Conservation (phyloP, 805 yeast genomes). For the Kregervanrija fluxuum region DNA sequence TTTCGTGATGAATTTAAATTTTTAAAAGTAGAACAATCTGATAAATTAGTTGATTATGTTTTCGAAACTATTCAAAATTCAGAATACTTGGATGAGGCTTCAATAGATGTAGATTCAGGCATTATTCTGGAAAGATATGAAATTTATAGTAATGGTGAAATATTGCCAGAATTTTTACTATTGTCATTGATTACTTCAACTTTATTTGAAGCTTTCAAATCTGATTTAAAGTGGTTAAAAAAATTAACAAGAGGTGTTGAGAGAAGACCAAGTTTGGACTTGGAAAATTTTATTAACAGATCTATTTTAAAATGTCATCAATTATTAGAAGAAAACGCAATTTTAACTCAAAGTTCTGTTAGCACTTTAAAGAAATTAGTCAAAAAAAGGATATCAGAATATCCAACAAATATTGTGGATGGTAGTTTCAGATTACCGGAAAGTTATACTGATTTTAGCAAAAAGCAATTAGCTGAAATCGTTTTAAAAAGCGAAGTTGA, state of each 20-base stretch:
- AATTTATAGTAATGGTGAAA: constrained; percentile 48
- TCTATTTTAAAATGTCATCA: constrained; percentile 55
- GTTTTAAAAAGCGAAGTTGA: constrained; percentile 51
- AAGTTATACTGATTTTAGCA: constrained; percentile 11
- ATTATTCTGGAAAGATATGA: constrained; percentile 55
- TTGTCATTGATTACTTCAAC: constrained; percentile 46
- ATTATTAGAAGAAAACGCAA: constrained; percentile 41
- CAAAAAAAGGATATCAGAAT: constrained; percentile 34
- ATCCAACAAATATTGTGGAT: constrained; percentile 31
- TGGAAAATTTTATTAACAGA: constrained; percentile 36
- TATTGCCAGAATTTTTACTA: constrained; percentile 50
- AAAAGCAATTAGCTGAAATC: constrained; percentile 41
- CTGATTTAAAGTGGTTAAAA: constrained; percentile 28
- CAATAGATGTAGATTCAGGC: constrained; percentile 25
- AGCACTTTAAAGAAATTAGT: constrained; percentile 29
- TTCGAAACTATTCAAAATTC: constrained; percentile 31
- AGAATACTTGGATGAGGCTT: constrained; percentile 26
- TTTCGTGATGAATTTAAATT: constrained; percentile 14
- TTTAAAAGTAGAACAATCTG: constrained; percentile 13
- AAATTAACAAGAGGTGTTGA: constrained; percentile 17
- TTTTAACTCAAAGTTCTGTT: constrained; percentile 32
- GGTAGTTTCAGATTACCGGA: constrained; percentile 14
- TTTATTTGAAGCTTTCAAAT: constrained; percentile 23
- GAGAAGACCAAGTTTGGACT: constrained; percentile 17
- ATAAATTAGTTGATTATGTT: constrained; percentile 27